These are phyloP conservation scores for Gossypium rotundifolium DNA, from an alignment of 345 rosid species.

Conservation along the genomic window DNA sequence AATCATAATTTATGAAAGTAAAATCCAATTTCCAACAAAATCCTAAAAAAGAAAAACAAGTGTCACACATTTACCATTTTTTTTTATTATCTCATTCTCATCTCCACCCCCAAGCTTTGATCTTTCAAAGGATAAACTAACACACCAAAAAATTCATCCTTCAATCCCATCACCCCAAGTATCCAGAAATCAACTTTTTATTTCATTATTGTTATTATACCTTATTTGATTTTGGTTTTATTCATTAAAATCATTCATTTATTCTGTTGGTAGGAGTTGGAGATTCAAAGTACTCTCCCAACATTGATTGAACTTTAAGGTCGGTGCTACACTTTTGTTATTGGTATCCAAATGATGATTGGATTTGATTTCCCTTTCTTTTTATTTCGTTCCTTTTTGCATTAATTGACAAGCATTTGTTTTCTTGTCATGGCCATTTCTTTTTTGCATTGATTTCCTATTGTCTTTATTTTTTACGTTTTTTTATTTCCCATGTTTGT, in stretches of 20 bases:
- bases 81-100: neutral
- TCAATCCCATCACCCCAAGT: neutral
- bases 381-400: neutral
- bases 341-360: neutral
- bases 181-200: neutral
- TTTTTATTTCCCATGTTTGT: neutral
- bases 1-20: neutral
- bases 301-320: neutral
- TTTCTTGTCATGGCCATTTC: neutral
- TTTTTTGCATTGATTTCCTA: neutral
- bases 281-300: neutral
- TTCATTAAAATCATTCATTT: neutral
- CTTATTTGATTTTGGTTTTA: neutral
- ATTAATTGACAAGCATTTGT: neutral
- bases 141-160: neutral
- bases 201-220: neutral
- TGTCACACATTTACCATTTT: neutral
- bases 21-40: neutral
- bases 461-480: neutral
- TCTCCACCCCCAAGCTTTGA: neutral
- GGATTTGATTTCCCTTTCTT: neutral
- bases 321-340: neutral
- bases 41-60: neutral
- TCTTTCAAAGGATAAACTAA: neutral
- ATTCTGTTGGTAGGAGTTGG: conserved; percentile 4